phyloP scores from a whole-genome alignment of 208 protist genomes.

The Leishmania tropica region DNA sequence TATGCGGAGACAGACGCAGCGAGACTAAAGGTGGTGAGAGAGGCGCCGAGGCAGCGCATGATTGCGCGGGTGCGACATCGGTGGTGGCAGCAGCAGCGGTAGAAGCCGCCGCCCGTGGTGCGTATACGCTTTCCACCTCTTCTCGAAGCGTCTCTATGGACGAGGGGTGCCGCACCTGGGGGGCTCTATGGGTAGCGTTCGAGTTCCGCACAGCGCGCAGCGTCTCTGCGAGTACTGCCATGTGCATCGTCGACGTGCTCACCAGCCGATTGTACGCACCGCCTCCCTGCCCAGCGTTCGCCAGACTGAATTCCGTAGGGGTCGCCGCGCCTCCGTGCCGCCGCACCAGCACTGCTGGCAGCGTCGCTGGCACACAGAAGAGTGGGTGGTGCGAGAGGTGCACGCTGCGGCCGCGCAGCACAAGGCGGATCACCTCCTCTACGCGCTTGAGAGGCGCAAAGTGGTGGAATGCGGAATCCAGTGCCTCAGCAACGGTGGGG shows the following conservation, averaged over 20 bases:
- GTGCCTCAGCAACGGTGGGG: slow-evolving; percentile 17
- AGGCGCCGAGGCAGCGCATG: background rate
- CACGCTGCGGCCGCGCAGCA: slow-evolving; percentile 23
- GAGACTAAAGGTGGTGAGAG: background rate
- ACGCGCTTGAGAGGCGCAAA: slow-evolving; percentile 20
- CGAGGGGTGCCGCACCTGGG: background rate
- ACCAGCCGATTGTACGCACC: slow-evolving; percentile 33
- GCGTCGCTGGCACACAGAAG: slow-evolving; percentile 9
- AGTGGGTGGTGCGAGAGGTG: slow-evolving; percentile 25
- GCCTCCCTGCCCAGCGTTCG: slow-evolving; percentile 16
- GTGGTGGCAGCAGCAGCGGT: background rate
- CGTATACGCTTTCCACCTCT: slow-evolving; percentile 27
- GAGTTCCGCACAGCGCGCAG: slow-evolving; percentile 21
- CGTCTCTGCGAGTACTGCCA: slow-evolving; percentile 28
- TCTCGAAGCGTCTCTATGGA: slow-evolving; percentile 10
- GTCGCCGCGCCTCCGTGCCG: background rate
- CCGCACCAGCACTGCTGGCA: slow-evolving; percentile 2
- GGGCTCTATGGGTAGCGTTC: background rate
- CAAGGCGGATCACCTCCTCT: slow-evolving; percentile 20
- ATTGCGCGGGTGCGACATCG: background rate
- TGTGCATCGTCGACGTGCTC: slow-evolving; percentile 24
- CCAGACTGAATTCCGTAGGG: slow-evolving; percentile 24
- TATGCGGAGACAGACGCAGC: background rate
- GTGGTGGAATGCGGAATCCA: slow-evolving; percentile 24
- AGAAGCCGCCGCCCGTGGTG: slow-evolving; percentile 11